Percentiles rank a stretch among this genome's conserved stretches.
phyloP scores from a whole-genome alignment of 1,284 basidiomycete species.

The Ceratobasidium sp. region DNA sequence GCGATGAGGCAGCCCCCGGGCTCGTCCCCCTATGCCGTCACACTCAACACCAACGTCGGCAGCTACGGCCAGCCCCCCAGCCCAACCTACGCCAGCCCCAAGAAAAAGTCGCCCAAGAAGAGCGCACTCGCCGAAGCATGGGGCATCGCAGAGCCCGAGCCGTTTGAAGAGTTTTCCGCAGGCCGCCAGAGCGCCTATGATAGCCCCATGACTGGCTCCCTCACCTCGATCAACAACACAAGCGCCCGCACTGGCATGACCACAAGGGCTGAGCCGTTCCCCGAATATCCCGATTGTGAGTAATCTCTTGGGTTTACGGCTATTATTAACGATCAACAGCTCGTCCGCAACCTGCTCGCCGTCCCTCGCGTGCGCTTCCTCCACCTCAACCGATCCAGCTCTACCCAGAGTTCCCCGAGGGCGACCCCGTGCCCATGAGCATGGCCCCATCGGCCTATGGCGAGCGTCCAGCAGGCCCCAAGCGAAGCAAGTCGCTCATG shows the following conservation, averaged over 20 bases:
- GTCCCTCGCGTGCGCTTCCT: conserved; percentile 38
- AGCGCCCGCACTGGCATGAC: conserved; percentile 35
- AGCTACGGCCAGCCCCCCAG: conserved; percentile 43
- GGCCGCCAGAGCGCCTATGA: conserved; percentile 54
- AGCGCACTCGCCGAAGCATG: conserved; percentile 60
- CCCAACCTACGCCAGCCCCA: conserved; percentile 30
- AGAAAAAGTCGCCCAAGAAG: conserved; percentile 39
- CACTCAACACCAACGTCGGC: conserved; percentile 13
- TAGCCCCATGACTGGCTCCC: conserved; percentile 25
- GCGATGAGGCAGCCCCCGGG: conserved; percentile 40
- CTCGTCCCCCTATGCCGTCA: conserved; percentile 39
- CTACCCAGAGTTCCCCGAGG: conserved; percentile 37
- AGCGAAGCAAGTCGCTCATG: conserved; percentile 44
- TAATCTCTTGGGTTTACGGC: not conserved
- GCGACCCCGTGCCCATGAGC: conserved; percentile 29
- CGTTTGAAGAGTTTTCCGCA: conserved; percentile 83
- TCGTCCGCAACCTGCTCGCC: conserved; percentile 25
- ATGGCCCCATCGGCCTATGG: conserved; percentile 33
- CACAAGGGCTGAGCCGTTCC: conserved; percentile 5
- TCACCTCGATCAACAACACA: conserved; percentile 30
- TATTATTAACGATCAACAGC: conserved; percentile 4
- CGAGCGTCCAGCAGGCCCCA: conserved; percentile 30
- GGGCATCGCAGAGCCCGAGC: conserved; percentile 87
- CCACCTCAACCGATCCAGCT: conserved; percentile 42
- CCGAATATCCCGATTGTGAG: conserved; percentile 31